These are phyloP conservation scores for Symbiodinium pilosum DNA, from an alignment of 73 alveolate species.

Conservation along the genomic window DNA sequence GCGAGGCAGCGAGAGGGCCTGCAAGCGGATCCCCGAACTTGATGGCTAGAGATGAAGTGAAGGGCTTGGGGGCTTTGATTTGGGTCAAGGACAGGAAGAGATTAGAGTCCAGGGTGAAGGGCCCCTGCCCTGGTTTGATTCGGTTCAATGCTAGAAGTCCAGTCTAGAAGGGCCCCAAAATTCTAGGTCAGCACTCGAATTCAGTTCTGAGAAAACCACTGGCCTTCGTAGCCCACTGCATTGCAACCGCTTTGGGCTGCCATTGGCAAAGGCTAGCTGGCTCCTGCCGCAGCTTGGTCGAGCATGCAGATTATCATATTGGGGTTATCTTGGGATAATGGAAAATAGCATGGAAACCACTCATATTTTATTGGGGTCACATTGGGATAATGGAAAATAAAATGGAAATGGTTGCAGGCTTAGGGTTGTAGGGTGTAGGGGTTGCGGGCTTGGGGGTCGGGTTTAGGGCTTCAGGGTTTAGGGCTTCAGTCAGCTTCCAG, in stretches of 20 bases:
- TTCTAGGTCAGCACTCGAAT: not conserved
- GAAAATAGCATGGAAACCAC: too few relatives aligned
- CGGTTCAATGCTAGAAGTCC: not conserved
- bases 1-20: slow-evolving; percentile 2
- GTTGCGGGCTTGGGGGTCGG: too few relatives aligned
- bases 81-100: too few relatives aligned
- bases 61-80: not conserved
- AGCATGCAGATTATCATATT: not conserved
- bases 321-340: too few relatives aligned
- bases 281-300: slow-evolving; percentile 49
- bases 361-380: too few relatives aligned
- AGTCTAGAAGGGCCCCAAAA: not conserved
- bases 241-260: slow-evolving; percentile 86
- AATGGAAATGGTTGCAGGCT: too few relatives aligned
- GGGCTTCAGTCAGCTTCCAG: too few relatives aligned
- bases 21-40: not conserved
- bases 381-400: too few relatives aligned
- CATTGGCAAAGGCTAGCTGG: slow-evolving; percentile 46
- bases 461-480: too few relatives aligned
- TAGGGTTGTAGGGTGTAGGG: too few relatives aligned
- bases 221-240: slow-evolving; percentile 74
- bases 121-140: not conserved
- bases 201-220: too few relatives aligned
- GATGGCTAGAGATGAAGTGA: not conserved
- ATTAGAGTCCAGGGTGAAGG: too few relatives aligned